A percentile compares a stretch with the other conserved stretches of the same genome.
Conservation (phyloP, 2,329 filamentous ascomycete species). For the Emmonsiellopsis sp. region DNA sequence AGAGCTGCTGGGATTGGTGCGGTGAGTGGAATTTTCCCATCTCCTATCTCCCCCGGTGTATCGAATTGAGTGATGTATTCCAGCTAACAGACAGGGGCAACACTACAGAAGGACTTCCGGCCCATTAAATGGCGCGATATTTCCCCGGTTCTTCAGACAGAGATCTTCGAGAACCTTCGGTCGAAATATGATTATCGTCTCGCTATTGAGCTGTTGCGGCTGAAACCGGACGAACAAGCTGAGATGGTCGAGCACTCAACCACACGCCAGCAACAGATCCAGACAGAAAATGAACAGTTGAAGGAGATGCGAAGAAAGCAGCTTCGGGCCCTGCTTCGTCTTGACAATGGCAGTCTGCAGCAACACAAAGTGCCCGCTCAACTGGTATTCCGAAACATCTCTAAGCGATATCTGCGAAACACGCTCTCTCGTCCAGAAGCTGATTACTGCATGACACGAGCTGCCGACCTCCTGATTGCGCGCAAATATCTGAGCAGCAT, state of each 20-base stretch:
- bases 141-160: conserved; percentile 21
- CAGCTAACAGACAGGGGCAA: neutral
- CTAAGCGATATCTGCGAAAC: conserved; percentile 12
- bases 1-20: neutral
- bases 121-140: conserved; percentile 25
- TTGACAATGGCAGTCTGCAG: conserved; percentile 23
- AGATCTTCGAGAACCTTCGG: conserved; percentile 27
- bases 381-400: conserved; percentile 20
- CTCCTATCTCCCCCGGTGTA: neutral
- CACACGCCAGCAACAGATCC: conserved; percentile 18
- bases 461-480: conserved; percentile 22
- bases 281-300: conserved; percentile 20
- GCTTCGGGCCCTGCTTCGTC: conserved; percentile 19
- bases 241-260: conserved; percentile 12
- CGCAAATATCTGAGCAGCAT: conserved; percentile 21
- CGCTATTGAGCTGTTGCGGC: conserved; percentile 16
- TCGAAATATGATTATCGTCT: conserved; percentile 13
- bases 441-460: conserved; percentile 21
- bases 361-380: conserved; percentile 17
- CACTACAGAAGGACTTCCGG: neutral
- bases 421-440: conserved; percentile 7
- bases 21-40: neutral
- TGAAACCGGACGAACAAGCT: conserved; percentile 16
- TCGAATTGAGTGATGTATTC: neutral
- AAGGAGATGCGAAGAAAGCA: conserved; percentile 27